Base-by-base conservation (phyloP, 805 yeast species). In the Wickerhamiella parazyma region DNA sequence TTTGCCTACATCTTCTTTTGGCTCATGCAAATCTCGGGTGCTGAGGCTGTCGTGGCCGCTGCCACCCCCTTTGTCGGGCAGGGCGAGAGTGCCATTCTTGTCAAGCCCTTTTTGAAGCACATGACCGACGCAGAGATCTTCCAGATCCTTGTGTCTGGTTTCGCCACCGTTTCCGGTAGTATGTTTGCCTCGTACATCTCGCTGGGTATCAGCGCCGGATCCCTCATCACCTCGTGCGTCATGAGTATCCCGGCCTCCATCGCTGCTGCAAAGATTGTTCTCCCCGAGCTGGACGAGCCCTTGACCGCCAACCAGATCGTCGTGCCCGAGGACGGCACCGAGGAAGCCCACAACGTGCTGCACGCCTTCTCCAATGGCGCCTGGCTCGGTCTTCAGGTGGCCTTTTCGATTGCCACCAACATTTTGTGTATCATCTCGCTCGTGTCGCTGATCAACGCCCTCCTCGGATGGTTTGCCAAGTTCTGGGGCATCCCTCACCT, bases 231-330 rank as follows among this genome's bases (percentile, higher is more conserved):
- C n/a, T 71, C 78, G 22, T 76, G 81, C 64, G 76, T 76, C 42
- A 75, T 75, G 81, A 74, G 80, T 2, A 74, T 75, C 55, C 81
- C 81, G 5, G 77, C 77, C 31, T 70, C 78, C 6, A 60, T 75
- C 47, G 78, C 79, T 3, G 71, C 74, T 18, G 70, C 79, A 12
- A 75, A 75, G 52, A 63, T 75, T 48, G 67, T 80, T 55, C 63
- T 60, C 49, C 81, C 81, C 12, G 81, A 75, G 52, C 67, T 71
- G 4, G 80, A 75, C 48, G 68, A 64, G 48, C 66, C 80, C 3
- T 50, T 74, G 37, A 68, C 79, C 21, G 55, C 64, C 38, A 75
- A 76, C 24, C 63, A 61, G 41, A 65, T 68, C 18, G 65, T 68
- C n/a, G 61, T 73, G 48, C 71, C 75, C 1, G 68, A 68, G 24